Base-by-base conservation (phyloP, 129 eudicot species). In the Chrysanthemum makinoi region DNA sequence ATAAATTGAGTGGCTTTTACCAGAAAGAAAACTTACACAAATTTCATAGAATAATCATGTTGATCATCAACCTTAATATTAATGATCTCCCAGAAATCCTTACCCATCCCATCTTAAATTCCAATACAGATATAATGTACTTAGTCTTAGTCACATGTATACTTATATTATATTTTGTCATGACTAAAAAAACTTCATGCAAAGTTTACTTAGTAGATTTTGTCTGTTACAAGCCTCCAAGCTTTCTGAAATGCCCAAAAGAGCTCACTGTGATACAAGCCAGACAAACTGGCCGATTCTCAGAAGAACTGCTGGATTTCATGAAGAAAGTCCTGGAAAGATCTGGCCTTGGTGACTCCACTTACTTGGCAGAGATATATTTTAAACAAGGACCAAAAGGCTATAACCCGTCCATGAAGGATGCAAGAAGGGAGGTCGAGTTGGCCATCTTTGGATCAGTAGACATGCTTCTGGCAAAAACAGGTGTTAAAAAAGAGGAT, bases 221-320 rank as follows among this genome's bases (percentile, higher is more conserved):
- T 24, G 64, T 83, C 9, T 87, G 94, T 66, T 82, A 75, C 78
- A 84, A 87, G 60, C 89, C 85, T 44, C 70, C 72, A 6, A 22
- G 6, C 4, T 35, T 64, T 56, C 80, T 26, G 10, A 75, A 65
- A 61, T 73, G 72, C 51, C 44, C 75, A 30, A 81, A 62, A 78
- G 71, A 84, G 12, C 15, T 2, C 3, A 0, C 12, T 2, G 7
- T 73, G 12, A 59, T 81, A 6, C 11, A 15, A 7, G 72, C 72
- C 14, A 68, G 7, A 18, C 16, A 2, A 3, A 15, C 17, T 3
- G 75, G 77, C n/a, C 50, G 14, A 26, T 64, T 35, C 62, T 18
- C 82, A 22, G 79, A 88, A 47, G 77, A 75, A 46, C 44, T 61
- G 3, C 14, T 70, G 2, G 63, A 70, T 16, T 78, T 80, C 81